Percentiles rank a stretch among this genome's conserved stretches.
These are phyloP conservation scores for Ogataea nitratoaversa DNA, from an alignment of 805 yeast genomes.

Conservation along the genomic window DNA sequence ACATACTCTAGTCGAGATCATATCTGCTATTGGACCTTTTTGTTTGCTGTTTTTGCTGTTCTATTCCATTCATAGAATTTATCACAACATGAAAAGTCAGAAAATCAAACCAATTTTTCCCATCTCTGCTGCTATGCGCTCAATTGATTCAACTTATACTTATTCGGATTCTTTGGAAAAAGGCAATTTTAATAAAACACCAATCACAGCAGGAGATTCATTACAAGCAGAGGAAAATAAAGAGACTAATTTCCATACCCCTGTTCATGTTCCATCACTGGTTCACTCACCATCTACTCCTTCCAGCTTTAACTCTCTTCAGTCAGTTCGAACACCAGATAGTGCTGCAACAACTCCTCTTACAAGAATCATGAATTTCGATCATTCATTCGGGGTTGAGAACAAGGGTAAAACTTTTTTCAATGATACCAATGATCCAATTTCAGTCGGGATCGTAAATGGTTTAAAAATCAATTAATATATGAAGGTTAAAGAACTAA, in stretches of 20 bases:
- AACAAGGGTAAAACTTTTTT: not conserved
- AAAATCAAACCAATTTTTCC: not conserved
- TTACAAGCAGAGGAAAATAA: no score
- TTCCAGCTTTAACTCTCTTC: not conserved
- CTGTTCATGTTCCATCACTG: not conserved
- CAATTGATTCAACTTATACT: not conserved
- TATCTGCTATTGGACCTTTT: not conserved
- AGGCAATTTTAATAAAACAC: no score
- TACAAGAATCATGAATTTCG: constrained; percentile 6
- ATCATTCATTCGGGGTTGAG: constrained; percentile 8
- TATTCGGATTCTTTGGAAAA: constrained; percentile 1
- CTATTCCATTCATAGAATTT: not conserved
- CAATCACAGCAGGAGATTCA: no score
- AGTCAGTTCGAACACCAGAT: not conserved
- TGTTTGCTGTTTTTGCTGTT: not conserved
- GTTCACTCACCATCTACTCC: not conserved
- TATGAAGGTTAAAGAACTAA: not conserved
- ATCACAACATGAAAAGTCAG: not conserved
- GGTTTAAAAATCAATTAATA: not conserved
- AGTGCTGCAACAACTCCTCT: not conserved
- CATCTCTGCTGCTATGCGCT: not conserved
- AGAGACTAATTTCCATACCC: not conserved
- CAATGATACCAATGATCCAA: not conserved
- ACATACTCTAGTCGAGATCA: not conserved
- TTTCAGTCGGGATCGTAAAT: not conserved